phyloP scores from a whole-genome alignment of 1,139 yeast species.

The Schizosaccharomyces versatilis region DNA sequence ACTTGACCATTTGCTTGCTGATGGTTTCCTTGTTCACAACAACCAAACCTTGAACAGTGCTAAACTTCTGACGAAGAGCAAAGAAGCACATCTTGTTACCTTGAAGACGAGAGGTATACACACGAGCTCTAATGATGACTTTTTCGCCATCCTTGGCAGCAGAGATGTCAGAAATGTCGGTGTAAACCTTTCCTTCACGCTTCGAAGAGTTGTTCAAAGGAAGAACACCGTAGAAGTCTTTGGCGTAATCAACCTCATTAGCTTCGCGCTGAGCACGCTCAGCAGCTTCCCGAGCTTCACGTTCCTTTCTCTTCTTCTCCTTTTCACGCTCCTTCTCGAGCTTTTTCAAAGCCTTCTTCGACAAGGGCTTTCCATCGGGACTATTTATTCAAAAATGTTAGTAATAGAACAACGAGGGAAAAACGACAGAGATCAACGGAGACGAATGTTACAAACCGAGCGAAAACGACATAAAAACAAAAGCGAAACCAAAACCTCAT shows the following conservation, averaged over 20 bases:
- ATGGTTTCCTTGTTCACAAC: conserved; percentile 46
- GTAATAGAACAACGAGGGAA: neutral
- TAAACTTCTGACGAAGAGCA: conserved; percentile 73
- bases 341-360: conserved; percentile 87
- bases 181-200: conserved; percentile 41
- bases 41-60: conserved; percentile 61
- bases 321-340: conserved; percentile 83
- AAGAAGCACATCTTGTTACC: conserved; percentile 70
- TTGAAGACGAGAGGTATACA: conserved; percentile 81
- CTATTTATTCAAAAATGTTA: conserved; percentile 18
- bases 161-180: conserved; percentile 31
- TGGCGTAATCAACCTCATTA: conserved; percentile 58
- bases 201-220: conserved; percentile 64
- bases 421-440: no score
- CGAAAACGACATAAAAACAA: no score
- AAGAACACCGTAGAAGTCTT: conserved; percentile 67
- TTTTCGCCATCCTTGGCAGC: conserved; percentile 51
- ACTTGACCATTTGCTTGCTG: conserved; percentile 89
- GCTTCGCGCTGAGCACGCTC: conserved; percentile 72
- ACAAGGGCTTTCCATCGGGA: conserved; percentile 81
- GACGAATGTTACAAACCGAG: no score
- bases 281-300: conserved; percentile 68
- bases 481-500: no score
- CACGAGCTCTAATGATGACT: conserved; percentile 76
- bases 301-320: conserved; percentile 79